phyloP scores from a whole-genome alignment of 805 yeast species.

The Schwanniomyces yamadae region DNA sequence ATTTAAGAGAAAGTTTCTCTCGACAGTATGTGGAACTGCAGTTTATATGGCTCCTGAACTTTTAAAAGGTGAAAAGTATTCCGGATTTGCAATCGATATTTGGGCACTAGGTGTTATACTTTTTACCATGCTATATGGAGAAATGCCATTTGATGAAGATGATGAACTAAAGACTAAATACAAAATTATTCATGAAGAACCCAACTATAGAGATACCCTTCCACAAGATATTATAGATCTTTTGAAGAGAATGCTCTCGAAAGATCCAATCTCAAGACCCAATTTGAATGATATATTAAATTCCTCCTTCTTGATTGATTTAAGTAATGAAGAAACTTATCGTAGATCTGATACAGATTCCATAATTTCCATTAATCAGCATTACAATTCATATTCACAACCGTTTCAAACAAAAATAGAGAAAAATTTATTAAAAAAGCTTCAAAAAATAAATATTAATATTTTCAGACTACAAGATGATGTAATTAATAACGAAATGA shows the following conservation, averaged over 20 bases:
- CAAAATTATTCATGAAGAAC: conserved; percentile 65
- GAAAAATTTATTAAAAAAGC: conserved; percentile 54
- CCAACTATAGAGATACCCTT: conserved; percentile 49
- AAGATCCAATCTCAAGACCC: conserved; percentile 68
- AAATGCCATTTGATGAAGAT: conserved; percentile 90
- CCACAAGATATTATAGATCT: conserved; percentile 52
- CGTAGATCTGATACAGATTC: conserved; percentile 32
- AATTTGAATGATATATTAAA: conserved; percentile 35
- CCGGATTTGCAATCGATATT: conserved; percentile 78
- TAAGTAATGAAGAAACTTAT: conserved; percentile 23
- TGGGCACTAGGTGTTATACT: conserved; percentile 93
- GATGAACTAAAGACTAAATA: conserved; percentile 60
- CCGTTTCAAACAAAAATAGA: conserved; percentile 64
- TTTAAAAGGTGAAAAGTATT: conserved; percentile 63
- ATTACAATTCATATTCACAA: conserved; percentile 26
- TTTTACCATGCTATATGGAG: conserved; percentile 80
- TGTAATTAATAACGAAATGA: conserved; percentile 60
- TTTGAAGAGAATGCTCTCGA: conserved; percentile 54
- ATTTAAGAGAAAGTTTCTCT: conserved; percentile 52
- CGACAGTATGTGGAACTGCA: conserved; percentile 90
- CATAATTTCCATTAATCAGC: conserved; percentile 38
- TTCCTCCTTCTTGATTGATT: conserved; percentile 34
- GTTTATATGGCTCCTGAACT: conserved; percentile 98
- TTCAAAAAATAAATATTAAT: conserved; percentile 64
- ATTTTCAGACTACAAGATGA: conserved; percentile 57